Evolutionary conservation across 768 basidiomycete species (phyloP), one percentile per base, ranked within the genome.

Genomic region (Podaxis sp.): DNA sequence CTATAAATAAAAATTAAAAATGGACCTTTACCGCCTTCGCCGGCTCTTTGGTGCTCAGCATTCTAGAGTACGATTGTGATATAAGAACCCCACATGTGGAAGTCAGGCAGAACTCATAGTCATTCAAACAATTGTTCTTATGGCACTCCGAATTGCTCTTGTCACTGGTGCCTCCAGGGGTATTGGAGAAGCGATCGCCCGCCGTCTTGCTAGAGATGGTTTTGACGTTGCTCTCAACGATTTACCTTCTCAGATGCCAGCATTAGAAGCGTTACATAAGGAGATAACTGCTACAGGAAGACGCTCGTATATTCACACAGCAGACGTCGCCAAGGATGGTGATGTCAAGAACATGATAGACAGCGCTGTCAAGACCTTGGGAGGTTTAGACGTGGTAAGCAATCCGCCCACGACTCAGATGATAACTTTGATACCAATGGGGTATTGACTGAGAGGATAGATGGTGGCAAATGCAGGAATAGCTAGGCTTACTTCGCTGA

Each of bases 81-180:
- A 44, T n/a, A 44, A n/a, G 15, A n/a, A 44, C n/a, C 5, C 33
- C 10, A 33, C 33, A 2, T 2, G 8, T 33, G 33, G 8, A 33
- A 33, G 33, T 33, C 33, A 33, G 33, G 7, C 8, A 10, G 8
- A 33, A 33, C n/a, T 33, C 33, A 33, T 33, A 33, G 33, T 8
- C 8, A 33, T 33, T 33, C 33, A 33, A 33, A 10, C 33, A 10
- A 15, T n/a, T 22, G 4, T 44, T 26, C n/a, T 13, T 12, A 60
- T 60, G 53, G 44, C 20, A 55, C 17, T 49, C 28, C 57, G 66
- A 36, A 70, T 78, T 51, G 81, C 79, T 2, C 68, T 81, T 60
- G 72, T 83, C 44, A 82, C 82, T 0, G 82, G 82, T 36, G 75
- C 75, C 12, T 74, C 75, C 2, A 77, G 76, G 54, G 82, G 82